A percentile compares a stretch with the other conserved stretches of the same genome.
These are phyloP conservation scores for Oryza meyeriana DNA, from an alignment of 176 grass and related monocot species.

Conservation along the genomic window DNA sequence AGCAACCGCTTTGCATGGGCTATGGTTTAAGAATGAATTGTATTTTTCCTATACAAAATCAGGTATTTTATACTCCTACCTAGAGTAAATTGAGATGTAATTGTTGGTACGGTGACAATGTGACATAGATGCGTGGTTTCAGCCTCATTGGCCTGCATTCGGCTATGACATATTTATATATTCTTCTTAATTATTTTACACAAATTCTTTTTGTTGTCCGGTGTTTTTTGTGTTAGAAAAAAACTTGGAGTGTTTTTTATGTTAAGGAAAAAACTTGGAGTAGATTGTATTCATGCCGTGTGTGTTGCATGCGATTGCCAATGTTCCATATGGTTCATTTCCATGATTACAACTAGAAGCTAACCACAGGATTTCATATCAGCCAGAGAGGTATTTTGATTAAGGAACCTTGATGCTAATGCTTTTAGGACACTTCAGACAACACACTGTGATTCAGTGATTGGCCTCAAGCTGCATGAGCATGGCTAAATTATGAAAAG, in stretches of 20 bases:
- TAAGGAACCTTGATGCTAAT: not conserved
- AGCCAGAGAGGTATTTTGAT: not conserved
- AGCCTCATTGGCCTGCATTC: too few relatives aligned
- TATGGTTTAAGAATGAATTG: not conserved
- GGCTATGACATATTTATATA: too few relatives aligned
- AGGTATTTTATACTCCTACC: too few relatives aligned
- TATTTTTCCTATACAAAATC: too few relatives aligned
- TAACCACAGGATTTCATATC: not conserved
- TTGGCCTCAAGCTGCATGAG: not conserved
- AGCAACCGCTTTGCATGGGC: not conserved
- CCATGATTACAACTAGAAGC: not conserved
- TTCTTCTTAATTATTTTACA: too few relatives aligned
- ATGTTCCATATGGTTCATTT: not conserved
- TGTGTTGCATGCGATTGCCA: not conserved
- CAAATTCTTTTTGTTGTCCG: too few relatives aligned
- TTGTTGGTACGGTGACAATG: too few relatives aligned
- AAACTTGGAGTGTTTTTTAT: too few relatives aligned
- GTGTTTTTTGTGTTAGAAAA: too few relatives aligned
- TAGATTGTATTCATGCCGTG: not conserved
- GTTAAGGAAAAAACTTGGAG: too few relatives aligned
- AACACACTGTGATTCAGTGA: not conserved
- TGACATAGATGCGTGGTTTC: too few relatives aligned
- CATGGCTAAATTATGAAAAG: constrained; percentile 16
- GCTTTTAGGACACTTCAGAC: not conserved
- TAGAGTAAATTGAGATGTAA: too few relatives aligned